Base-by-base conservation (phyloP, 1,284 basidiomycete species). In the Marasmius tenuissimus region DNA sequence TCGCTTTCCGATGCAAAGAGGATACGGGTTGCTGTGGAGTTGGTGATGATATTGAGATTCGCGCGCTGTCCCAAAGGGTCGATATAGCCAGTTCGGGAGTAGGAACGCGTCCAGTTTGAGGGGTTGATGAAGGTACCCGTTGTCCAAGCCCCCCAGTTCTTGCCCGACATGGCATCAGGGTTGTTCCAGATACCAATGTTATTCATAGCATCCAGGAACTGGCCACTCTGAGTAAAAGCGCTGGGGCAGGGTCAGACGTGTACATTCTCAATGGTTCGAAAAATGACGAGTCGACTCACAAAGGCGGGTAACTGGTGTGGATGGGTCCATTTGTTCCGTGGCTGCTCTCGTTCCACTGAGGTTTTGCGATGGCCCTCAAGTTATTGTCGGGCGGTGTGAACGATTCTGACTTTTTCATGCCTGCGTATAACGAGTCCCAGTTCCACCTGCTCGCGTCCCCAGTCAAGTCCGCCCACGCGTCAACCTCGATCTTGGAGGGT, bases 81-180 rank as follows among this genome's bases (percentile, higher is more conserved):
- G 68, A 92, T 84, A 77, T 92, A 92, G 1, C 83, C 89, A 1
- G 84, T 81, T 59, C 86, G 83, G 6, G 89, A 80, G 74, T 89
- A 87, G 8, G 86, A 89, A 45, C 91, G 82, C 1, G 85, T 86
- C 79, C 84, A 83, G 80, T 87, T 91, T 35, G 72, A 49, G 0
- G 84, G 83, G 74, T 91, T 87, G 72, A 92, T 85, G 38, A 83
- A 79, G 14, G 84, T 86, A 0, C 86, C 83, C 0, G 87, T 83
- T 64, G 92, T 76, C 68, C 81, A 87, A 0, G 78, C 77, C 52
- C 86, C 83, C 73, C 76, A 78, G 66, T 75, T 75, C 18, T 79
- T 68, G 63, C 87, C 86, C 40, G 75, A 75, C 62, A 83, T 77
- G 0, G 85, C 76, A 64, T 87, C 81, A 1, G 72, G 61, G 20